Evolutionary conservation across 805 yeast species (phyloP).

Genomic region (Jamesozyma jinghongensis): DNA sequence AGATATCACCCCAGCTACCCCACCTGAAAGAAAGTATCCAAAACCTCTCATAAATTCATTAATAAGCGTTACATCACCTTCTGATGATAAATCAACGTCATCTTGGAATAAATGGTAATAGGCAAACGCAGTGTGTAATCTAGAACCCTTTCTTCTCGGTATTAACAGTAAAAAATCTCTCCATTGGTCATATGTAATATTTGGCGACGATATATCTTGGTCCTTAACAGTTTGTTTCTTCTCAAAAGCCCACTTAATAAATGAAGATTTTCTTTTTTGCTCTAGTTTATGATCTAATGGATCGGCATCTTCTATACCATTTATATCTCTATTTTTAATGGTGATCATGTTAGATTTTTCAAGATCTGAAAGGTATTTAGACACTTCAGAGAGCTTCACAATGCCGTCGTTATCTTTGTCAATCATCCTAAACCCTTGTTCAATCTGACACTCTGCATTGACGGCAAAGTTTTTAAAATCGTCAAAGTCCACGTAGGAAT

Average conservation of each 20-base stretch:
- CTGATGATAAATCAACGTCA: slow-evolving; percentile 74
- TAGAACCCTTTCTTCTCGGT: slow-evolving; percentile 70
- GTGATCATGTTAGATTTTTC: slow-evolving; percentile 24
- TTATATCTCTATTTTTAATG: not conserved
- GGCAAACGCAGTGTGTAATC: slow-evolving; percentile 71
- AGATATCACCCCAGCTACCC: slow-evolving; percentile 89
- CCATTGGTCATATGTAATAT: slow-evolving; percentile 75
- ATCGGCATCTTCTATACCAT: not conserved
- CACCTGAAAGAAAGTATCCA: slow-evolving; percentile 92
- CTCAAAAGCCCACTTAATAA: slow-evolving; percentile 27
- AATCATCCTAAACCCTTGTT: slow-evolving; percentile 54
- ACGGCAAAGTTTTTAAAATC: slow-evolving; percentile 59
- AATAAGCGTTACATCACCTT: slow-evolving; percentile 83
- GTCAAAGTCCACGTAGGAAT: slow-evolving; percentile 47
- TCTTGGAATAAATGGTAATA: slow-evolving; percentile 53
- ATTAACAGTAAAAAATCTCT: slow-evolving; percentile 71
- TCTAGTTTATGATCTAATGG: not conserved
- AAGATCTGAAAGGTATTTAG: slow-evolving; percentile 49
- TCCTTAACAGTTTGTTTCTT: slow-evolving; percentile 6
- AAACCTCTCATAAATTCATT: slow-evolving; percentile 73
- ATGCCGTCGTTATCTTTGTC: slow-evolving; percentile 70
- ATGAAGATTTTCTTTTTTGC: slow-evolving; percentile 11
- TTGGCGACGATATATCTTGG: slow-evolving; percentile 41
- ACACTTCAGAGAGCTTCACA: slow-evolving; percentile 56
- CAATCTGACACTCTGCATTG: slow-evolving; percentile 63